Conservation (phyloP, 306 rosid genomes). For the Canavalia gladiata region DNA sequence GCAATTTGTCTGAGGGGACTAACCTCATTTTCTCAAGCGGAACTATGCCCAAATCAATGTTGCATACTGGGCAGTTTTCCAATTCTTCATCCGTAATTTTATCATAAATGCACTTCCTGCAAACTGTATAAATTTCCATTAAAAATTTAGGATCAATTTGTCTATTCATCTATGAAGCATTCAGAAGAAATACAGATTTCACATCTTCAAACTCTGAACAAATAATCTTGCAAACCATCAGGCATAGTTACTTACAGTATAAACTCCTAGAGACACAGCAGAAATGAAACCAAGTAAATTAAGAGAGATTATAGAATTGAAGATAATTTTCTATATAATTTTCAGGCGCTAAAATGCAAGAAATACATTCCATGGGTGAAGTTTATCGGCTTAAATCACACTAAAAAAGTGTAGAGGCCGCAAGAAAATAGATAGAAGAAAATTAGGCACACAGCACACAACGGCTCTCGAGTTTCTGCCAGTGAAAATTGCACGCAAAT, state of each 20-base stretch:
- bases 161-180: background rate
- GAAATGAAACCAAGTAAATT: background rate
- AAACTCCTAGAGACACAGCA: conserved; percentile 5
- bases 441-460: background rate
- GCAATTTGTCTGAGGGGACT: conserved; percentile 25
- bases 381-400: background rate
- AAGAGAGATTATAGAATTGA: background rate
- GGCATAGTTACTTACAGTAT: background rate
- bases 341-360: background rate
- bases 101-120: conserved; percentile 84
- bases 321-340: background rate
- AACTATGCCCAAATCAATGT: conserved; percentile 65
- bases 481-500: background rate
- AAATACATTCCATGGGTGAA: background rate
- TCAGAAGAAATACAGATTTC: conserved; percentile 1
- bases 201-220: conserved; percentile 20
- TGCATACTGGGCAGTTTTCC: conserved; percentile 78
- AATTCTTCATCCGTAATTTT: conserved; percentile 71
- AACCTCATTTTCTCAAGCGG: conserved; percentile 83
- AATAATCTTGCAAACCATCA: background rate
- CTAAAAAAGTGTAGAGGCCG: background rate
- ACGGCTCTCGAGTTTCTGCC: background rate
- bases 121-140: conserved; percentile 65
- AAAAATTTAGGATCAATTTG: conserved; percentile 19
- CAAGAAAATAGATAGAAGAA: background rate